These are phyloP conservation scores for Clausena lansium DNA, from an alignment of 345 rosid species.

Conservation along the genomic window DNA sequence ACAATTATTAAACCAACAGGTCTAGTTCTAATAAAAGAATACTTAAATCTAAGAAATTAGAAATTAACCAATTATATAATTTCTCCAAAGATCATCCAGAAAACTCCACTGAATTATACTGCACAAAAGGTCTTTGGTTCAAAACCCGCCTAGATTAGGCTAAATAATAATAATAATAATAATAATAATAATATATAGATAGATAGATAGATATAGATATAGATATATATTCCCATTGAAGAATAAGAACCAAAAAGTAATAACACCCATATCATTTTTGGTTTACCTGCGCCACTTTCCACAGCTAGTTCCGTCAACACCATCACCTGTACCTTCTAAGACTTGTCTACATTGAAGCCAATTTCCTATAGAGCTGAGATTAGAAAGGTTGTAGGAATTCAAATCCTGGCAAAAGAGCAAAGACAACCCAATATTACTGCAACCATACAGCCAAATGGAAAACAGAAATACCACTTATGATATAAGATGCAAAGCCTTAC, in stretches of 20 bases:
- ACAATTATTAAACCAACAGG: neutral
- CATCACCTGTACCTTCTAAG: conserved; percentile 36
- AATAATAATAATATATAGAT: no score
- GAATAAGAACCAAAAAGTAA: conserved; percentile 15
- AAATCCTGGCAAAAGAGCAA: conserved; percentile 37
- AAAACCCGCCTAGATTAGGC: no score
- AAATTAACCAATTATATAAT: neutral
- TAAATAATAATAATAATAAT: no score
- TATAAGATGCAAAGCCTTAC: conserved; percentile 42
- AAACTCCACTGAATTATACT: neutral
- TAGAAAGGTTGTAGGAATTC: conserved; percentile 29
- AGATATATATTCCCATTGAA: neutral
- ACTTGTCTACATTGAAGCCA: conserved; percentile 90
- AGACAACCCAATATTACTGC: conserved; percentile 14
- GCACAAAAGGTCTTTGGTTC: neutral
- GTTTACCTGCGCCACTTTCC: conserved; percentile 99
- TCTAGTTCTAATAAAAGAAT: neutral
- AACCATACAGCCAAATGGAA: neutral
- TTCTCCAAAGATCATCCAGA: neutral
- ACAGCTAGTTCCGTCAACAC: conserved; percentile 52
- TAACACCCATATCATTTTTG: conserved; percentile 7
- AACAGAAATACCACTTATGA: conserved; percentile 5
- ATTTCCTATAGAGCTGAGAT: conserved; percentile 49
- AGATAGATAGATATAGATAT: no score
- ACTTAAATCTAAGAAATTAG: neutral